Conservation (phyloP, 169 alveolate genomes). For the Cryptosporidium baileyi region DNA sequence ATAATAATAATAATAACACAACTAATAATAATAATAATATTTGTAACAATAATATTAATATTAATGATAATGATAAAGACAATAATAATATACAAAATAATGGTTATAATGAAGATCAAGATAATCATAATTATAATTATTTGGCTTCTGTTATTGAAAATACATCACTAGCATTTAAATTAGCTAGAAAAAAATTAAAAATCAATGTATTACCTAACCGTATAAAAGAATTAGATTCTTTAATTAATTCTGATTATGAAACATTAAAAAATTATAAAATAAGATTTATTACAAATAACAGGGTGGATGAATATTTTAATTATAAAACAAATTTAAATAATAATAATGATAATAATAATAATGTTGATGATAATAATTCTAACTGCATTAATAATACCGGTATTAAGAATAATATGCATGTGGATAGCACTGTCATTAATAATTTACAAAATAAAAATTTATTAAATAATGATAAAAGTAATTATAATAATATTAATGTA, state of each 20-base stretch:
- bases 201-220: not conserved
- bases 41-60: not conserved
- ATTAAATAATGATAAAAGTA: no score
- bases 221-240: not conserved
- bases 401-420: no score
- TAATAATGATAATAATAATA: no score
- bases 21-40: not conserved
- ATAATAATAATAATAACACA: not conserved
- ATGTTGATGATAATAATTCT: no score
- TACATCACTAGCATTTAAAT: not conserved
- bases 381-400: no score
- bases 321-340: no score
- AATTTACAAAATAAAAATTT: no score
- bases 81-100: not conserved
- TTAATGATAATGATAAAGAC: not conserved
- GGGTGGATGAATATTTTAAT: no score
- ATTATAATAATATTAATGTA: not conserved
- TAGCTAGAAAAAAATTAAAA: conserved; percentile 48
- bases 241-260: not conserved
- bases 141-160: conserved; percentile 65
- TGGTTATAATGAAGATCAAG: not conserved
- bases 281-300: no score
- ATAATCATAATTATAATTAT: conserved; percentile 19
- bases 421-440: no score
- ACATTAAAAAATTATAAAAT: no score